These are phyloP conservation scores for Phytopythium boreale DNA, from an alignment of 352 stramenopile genomes.

Conservation along the genomic window DNA sequence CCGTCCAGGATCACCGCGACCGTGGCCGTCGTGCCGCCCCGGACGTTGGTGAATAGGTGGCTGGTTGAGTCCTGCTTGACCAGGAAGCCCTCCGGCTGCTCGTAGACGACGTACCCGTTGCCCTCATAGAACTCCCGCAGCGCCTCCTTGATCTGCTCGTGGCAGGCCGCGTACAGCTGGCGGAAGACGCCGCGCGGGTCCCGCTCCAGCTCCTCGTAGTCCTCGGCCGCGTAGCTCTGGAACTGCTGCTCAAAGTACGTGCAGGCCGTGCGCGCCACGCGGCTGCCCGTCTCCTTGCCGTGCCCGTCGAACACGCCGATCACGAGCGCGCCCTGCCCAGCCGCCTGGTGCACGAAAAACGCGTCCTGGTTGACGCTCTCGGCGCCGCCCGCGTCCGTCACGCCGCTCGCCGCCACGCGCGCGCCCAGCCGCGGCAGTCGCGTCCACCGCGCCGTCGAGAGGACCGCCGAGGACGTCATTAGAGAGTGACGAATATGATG, in stretches of 20 bases:
- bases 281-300: slow-evolving; percentile 66
- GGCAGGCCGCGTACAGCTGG: slow-evolving; percentile 53
- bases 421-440: slow-evolving; percentile 2
- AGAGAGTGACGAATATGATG: too few species aligned
- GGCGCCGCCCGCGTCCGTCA: slow-evolving; percentile 55
- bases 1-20: slow-evolving; percentile 76
- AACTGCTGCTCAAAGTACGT: slow-evolving; percentile 70
- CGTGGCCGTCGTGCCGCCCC: slow-evolving; percentile 87
- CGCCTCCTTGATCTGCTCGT: slow-evolving; percentile 56
- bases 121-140: slow-evolving; percentile 63
- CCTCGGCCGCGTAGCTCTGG: slow-evolving; percentile 29
- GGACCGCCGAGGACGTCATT: neutral
- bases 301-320: slow-evolving; percentile 87
- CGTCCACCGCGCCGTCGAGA: neutral
- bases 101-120: slow-evolving; percentile 50
- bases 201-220: slow-evolving; percentile 49
- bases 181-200: slow-evolving; percentile 50
- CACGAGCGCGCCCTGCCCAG: slow-evolving; percentile 37
- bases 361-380: slow-evolving; percentile 87
- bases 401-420: slow-evolving; percentile 35
- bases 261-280: slow-evolving; percentile 60
- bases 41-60: slow-evolving; percentile 60
- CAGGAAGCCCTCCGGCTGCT: slow-evolving; percentile 59
- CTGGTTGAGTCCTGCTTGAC: slow-evolving; percentile 36
- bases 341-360: slow-evolving; percentile 69